A percentile compares a stretch with the other conserved stretches of the same genome.
These are phyloP conservation scores for Tylopilus sp. DNA, from an alignment of 768 basidiomycete species.

Conservation along the genomic window DNA sequence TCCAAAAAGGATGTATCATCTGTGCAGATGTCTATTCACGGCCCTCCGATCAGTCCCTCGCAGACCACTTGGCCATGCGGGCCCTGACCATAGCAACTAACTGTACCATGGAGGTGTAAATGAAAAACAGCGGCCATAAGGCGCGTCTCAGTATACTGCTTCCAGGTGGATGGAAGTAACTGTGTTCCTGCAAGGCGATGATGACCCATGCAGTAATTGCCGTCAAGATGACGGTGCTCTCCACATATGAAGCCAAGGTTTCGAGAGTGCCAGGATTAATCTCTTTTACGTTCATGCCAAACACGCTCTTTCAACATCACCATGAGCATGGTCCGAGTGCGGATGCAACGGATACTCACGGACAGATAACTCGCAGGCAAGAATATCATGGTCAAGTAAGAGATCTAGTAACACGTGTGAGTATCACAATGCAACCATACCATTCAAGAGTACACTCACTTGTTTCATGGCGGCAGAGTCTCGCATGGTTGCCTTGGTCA, in stretches of 20 bases:
- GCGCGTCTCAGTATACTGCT: conserved; percentile 7
- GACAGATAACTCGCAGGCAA: conserved; percentile 49
- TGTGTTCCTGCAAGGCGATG: conserved; percentile 44
- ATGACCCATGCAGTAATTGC: conserved; percentile 52
- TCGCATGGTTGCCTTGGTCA: conserved; percentile 45
- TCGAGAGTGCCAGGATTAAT: conserved; percentile 25
- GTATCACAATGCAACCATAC: neutral
- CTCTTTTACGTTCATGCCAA: conserved; percentile 31
- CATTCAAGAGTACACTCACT: conserved; percentile 4
- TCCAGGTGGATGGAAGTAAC: conserved; percentile 18
- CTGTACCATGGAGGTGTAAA: neutral
- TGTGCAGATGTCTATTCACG: conserved; percentile 33
- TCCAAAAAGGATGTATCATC: neutral
- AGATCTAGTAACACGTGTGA: conserved; percentile 34
- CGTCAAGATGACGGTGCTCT: conserved; percentile 47
- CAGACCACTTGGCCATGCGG: neutral
- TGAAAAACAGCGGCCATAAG: conserved; percentile 20
- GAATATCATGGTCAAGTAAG: conserved; percentile 61
- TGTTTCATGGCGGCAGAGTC: conserved; percentile 42
- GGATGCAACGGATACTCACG: conserved; percentile 11
- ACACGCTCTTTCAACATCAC: conserved; percentile 27
- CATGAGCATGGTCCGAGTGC: neutral
- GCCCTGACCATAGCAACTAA: neutral
- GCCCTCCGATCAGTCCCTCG: conserved; percentile 27
- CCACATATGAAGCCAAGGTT: conserved; percentile 38